Evolutionary conservation across 2,329 filamentous ascomycete species (phyloP), one percentile per base, ranked within the genome.

Genomic region (Phialemoniopsis sp.): DNA sequence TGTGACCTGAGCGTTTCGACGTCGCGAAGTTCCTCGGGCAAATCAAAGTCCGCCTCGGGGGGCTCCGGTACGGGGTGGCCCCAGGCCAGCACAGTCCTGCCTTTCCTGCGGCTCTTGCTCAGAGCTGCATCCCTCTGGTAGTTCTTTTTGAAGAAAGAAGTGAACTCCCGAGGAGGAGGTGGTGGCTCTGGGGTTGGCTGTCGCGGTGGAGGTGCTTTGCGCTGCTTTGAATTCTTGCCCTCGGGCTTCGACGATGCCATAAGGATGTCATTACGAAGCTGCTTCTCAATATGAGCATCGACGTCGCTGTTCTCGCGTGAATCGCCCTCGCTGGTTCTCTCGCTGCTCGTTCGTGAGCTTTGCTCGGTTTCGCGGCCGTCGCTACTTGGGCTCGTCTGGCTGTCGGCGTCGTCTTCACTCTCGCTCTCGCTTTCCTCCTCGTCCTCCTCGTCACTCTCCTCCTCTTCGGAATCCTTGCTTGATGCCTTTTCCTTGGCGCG

Each of bases 61-160:
- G 85, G 67, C 13, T 95, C 87, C 1, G 90, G 90, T 15, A 97
- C 63, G 0, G 85, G 76, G 18, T 84, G 78, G 1, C 91, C 91
- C 75, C 93, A 97, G 4, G 90, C 91, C 35, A 85, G 70, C 13
- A 82, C 72, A 37, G 76, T 86, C 36, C 88, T 75, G 32, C 80
- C 79, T 36, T 81, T 78, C 38, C 87, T 80, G 28, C 89, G 76
- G 36, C 79, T 72, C 49, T 80, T 81, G 45, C 80, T 84, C n/a
- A 95, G 63, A 9, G 90, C 89, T 7, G 82, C 79, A 16, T 89
- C 87, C 18, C 91, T 83, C 44, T 91, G 75, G 54, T 94, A 82
- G 17, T 76, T 80, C 63, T 93, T 89, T 14, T 74, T 62, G 57
- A 89, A 97, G 66, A 96, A 96, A 0, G 88, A 95, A n/a, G 71